Conservation (phyloP, 2,329 filamentous ascomycete genomes). For the Fusarium clavum region DNA sequence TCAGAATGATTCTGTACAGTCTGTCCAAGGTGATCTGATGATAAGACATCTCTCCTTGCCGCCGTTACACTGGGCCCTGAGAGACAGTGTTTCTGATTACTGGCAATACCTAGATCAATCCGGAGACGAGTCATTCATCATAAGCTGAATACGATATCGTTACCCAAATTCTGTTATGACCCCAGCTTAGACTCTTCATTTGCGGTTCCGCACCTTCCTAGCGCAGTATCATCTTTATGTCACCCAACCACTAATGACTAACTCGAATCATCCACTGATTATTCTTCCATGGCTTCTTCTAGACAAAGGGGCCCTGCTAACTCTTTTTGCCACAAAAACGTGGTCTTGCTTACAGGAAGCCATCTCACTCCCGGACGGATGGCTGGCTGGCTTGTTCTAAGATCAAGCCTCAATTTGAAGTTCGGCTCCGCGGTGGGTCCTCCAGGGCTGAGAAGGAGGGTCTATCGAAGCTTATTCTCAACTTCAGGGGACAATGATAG, state of each 20-base stretch:
- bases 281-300: background rate
- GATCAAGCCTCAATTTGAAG: background rate
- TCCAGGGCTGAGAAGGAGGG: conserved; percentile 15
- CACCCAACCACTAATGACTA: background rate
- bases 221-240: background rate
- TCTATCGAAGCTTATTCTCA: conserved; percentile 12
- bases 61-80: background rate
- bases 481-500: background rate
- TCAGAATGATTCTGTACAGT: background rate
- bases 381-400: conserved; percentile 1
- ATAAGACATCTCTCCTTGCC: background rate
- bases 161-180: background rate
- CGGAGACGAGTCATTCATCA: background rate
- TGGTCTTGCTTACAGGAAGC: conserved; percentile 1
- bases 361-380: conserved; percentile 8
- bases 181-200: conserved; percentile 12
- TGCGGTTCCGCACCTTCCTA: conserved; percentile 30
- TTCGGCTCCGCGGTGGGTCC: conserved; percentile 37
- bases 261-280: background rate
- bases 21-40: background rate
- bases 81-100: background rate
- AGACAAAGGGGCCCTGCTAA: background rate
- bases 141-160: background rate
- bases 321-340: background rate
- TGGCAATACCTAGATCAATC: background rate